phyloP scores from a whole-genome alignment of 176 grass and related monocot genomes.

The Aegilops bicornis region DNA sequence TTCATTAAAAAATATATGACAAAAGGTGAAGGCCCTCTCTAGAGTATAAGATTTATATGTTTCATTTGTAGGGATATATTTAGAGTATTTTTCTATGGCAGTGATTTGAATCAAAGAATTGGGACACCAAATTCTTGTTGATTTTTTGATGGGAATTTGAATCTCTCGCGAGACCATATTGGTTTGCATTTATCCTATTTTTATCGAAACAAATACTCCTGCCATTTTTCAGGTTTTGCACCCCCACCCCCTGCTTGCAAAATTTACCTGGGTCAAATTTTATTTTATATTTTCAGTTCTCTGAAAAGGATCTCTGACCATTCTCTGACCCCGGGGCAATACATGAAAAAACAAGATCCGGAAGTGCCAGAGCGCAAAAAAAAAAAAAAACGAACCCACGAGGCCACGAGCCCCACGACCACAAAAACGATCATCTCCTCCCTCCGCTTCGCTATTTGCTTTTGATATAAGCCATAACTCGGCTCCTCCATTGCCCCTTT shows the following conservation, averaged over 20 bases:
- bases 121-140: background rate
- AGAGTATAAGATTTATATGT: too few species aligned
- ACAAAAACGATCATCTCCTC: slow-evolving; percentile 35
- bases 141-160: background rate
- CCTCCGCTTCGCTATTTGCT: background rate
- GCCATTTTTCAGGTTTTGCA: background rate
- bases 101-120: too few species aligned
- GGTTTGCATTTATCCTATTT: background rate
- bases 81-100: too few species aligned
- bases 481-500: slow-evolving; percentile 22
- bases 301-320: background rate
- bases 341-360: background rate
- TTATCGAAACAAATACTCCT: background rate
- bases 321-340: background rate
- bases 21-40: too few species aligned
- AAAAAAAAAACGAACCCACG: too few species aligned
- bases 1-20: too few species aligned
- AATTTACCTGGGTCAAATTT: too few species aligned
- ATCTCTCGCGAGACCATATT: background rate
- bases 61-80: too few species aligned
- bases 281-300: too few species aligned
- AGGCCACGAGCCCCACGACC: background rate
- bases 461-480: slow-evolving; percentile 41
- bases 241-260: too few species aligned
- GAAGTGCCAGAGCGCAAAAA: background rate